Base-by-base conservation (phyloP, 495 filamentous ascomycete genomes). In the Rhypophila decipiens region DNA sequence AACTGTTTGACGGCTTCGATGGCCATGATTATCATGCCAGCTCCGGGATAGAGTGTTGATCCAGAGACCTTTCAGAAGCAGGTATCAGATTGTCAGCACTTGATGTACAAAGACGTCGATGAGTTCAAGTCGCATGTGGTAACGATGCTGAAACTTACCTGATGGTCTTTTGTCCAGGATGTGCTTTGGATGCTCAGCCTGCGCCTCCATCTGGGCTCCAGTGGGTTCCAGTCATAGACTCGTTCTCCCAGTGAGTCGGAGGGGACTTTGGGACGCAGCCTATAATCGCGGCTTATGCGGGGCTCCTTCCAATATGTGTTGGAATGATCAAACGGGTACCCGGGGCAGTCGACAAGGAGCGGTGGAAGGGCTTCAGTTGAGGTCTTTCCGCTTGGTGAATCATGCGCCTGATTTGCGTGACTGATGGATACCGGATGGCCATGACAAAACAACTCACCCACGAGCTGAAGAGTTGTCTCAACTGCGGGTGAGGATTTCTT, bases 1-100 rank as follows among this genome's bases (percentile, higher is more conserved):
- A 68, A 48, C 18, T 57, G 39, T 9, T 50, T 23, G 5, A 22
- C 56, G 0, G 65, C 65, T 47, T 85, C 80, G 1, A 79, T 51
- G 1, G 75, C 76, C 60, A 76, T 76, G 11, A 68, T 61, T 12
- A 76, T 48, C 52, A 77, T 82, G 0, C 70, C 74, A n/a, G 79
- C 66, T 2, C 65, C 80, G 4, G 83, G 81, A 35, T 76, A 79
- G 1, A 86, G 55, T 2, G 52, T 38, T 5, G 58, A 53, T 11
- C 49, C 53, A 29, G 48, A 60, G 35, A 58, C n/a, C n/a, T n/a
- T 52, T n/a, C n/a, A n/a, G n/a, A n/a, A n/a, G n/a, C n/a, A n/a
- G n/a, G n/a, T n/a, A n/a, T n/a, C n/a, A n/a, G n/a, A n/a, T n/a
- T n/a, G n/a, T n/a, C n/a, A n/a, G n/a, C n/a, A n/a, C n/a, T n/a